Evolutionary conservation across 768 basidiomycete genomes (phyloP).

Genomic region (Boletus reticulatus): DNA sequence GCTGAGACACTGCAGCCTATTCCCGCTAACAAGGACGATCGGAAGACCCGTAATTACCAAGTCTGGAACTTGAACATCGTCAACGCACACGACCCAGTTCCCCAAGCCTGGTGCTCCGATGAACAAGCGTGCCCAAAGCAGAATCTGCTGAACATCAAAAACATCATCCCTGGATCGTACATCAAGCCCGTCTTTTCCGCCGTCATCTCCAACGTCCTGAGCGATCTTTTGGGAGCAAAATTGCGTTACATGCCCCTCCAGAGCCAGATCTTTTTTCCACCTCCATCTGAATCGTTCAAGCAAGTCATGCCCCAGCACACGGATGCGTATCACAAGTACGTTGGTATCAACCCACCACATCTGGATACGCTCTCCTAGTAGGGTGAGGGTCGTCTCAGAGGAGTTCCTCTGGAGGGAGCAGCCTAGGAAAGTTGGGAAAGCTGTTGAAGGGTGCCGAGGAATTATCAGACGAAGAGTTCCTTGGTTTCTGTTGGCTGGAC

Average conservation of each 20-base stretch:
- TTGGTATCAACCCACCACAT: background rate
- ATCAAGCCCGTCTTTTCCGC: background rate
- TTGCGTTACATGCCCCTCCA: slow-evolving; percentile 1
- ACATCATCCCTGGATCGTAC: background rate
- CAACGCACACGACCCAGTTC: slow-evolving; percentile 9
- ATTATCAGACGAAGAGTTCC: too few species aligned
- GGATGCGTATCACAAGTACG: background rate
- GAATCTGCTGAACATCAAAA: background rate
- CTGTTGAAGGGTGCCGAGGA: too few species aligned
- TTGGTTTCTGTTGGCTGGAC: too few species aligned
- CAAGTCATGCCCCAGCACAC: background rate
- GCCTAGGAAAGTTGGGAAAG: too few species aligned
- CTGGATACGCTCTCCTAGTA: background rate
- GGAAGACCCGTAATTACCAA: background rate
- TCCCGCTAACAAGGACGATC: background rate
- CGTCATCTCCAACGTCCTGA: background rate
- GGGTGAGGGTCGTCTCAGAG: background rate
- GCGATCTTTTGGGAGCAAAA: background rate
- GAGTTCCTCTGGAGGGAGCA: too few species aligned
- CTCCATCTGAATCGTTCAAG: background rate
- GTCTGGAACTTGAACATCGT: slow-evolving; percentile 16
- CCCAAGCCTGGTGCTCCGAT: slow-evolving; percentile 11
- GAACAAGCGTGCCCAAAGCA: background rate
- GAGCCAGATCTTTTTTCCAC: background rate
- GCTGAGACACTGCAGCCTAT: background rate